These are phyloP conservation scores for Parastagonospora nodorum DNA, from an alignment of 2,329 filamentous ascomycete genomes.

Conservation along the genomic window DNA sequence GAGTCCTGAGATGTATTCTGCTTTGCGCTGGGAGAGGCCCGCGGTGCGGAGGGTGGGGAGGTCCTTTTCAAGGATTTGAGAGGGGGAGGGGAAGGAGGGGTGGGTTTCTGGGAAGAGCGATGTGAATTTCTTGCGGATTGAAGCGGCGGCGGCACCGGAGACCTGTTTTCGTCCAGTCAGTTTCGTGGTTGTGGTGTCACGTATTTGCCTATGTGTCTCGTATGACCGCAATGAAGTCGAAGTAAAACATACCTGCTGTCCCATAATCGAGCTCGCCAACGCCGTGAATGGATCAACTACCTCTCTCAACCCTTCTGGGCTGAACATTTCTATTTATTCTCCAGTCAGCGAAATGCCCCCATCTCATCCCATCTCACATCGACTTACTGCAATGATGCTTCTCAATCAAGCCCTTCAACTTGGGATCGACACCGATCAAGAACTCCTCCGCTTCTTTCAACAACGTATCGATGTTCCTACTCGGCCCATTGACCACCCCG, in stretches of 20 bases:
- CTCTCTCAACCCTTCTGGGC: conserved; percentile 52
- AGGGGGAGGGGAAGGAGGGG: conserved; percentile 72
- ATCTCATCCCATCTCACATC: conserved; percentile 75
- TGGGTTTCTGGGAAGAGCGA: conserved; percentile 58
- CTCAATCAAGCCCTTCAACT: conserved; percentile 73
- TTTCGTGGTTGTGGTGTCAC: neutral
- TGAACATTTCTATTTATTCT: neutral
- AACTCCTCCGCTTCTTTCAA: conserved; percentile 77
- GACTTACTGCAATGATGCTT: conserved; percentile 79
- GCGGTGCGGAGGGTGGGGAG: conserved; percentile 75
- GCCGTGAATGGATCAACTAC: conserved; percentile 86
- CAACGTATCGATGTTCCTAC: conserved; percentile 70
- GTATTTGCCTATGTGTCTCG: too few relatives aligned
- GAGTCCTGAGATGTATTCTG: conserved; percentile 88
- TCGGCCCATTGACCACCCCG: conserved; percentile 38
- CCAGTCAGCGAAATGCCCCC: too few relatives aligned
- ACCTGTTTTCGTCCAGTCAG: conserved; percentile 54
- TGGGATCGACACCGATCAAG: conserved; percentile 73
- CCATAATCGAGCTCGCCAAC: conserved; percentile 86
- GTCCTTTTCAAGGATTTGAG: conserved; percentile 67
- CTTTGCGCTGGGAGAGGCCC: conserved; percentile 90
- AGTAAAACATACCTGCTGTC: conserved; percentile 68
- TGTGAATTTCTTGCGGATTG: conserved; percentile 74
- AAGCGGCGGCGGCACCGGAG: conserved; percentile 85
- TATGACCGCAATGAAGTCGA: neutral